Conservation (phyloP, 2,329 filamentous ascomycete species). For the Sporothrix protearum region DNA sequence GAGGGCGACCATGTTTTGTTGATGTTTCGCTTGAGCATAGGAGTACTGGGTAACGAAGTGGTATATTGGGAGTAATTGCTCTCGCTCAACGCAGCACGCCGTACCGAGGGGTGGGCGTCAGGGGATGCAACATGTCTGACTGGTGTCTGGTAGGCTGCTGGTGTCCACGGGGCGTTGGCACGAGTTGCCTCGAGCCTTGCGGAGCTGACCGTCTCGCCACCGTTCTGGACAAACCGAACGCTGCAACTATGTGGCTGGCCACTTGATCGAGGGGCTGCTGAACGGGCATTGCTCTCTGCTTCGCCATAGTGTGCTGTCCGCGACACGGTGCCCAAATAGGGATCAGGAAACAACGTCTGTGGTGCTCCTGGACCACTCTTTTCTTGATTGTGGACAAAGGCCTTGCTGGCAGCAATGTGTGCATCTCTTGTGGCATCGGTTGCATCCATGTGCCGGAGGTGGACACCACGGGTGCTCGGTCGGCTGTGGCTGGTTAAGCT, state of each 20-base stretch:
- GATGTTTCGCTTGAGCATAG: conserved; percentile 7
- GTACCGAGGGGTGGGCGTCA: background rate
- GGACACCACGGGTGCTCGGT: conserved; percentile 44
- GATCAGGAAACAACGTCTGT: conserved; percentile 23
- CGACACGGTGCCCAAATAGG: background rate
- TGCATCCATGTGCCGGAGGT: conserved; percentile 49
- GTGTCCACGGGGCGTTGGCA: background rate
- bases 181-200: background rate
- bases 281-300: background rate
- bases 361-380: conserved; percentile 38
- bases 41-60: background rate
- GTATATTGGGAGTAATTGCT: conserved; percentile 22
- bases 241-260: conserved; percentile 40
- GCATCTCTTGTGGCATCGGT: conserved; percentile 55
- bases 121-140: background rate
- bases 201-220: background rate
- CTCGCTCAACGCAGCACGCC: conserved; percentile 15
- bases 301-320: background rate
- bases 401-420: conserved; percentile 58
- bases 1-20: conserved; percentile 24
- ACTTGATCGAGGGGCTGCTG: background rate
- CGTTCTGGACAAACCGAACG: conserved; percentile 48
- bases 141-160: background rate
- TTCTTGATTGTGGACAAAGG: conserved; percentile 53
- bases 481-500: conserved; percentile 53